These are phyloP conservation scores for Boletus sp. DNA, from an alignment of 768 basidiomycete species.

Conservation along the genomic window DNA sequence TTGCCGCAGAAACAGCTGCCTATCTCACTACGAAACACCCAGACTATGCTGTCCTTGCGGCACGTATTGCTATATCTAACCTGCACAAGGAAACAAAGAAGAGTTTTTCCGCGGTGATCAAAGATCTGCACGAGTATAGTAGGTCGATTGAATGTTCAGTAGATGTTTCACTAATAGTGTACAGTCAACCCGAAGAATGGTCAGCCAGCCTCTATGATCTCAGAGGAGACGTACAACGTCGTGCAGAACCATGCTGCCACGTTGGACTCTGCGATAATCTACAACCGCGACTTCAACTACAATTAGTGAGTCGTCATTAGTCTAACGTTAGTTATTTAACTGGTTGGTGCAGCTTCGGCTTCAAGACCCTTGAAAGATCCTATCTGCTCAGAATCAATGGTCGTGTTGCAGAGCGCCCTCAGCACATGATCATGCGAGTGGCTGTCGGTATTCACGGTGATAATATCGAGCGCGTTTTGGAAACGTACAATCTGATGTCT, in stretches of 20 bases:
- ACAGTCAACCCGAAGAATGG: slow-evolving; percentile 95
- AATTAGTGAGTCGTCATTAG: slow-evolving; percentile 62
- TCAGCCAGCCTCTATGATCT: slow-evolving; percentile 84
- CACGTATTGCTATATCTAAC: slow-evolving; percentile 97
- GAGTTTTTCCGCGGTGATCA: slow-evolving; percentile 88
- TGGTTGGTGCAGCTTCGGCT: slow-evolving; percentile 72
- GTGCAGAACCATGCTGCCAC: slow-evolving; percentile 77
- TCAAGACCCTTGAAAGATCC: slow-evolving; percentile 98
- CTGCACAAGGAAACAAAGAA: slow-evolving; percentile 99
- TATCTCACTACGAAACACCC: slow-evolving; percentile 96
- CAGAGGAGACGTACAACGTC: slow-evolving; percentile 77
- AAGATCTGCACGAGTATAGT: slow-evolving; percentile 89
- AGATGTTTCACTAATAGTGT: background rate
- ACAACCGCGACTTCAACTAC: slow-evolving; percentile 97
- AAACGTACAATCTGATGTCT: slow-evolving; percentile 96
- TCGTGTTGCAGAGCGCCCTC: slow-evolving; percentile 93
- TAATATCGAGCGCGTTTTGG: slow-evolving; percentile 83
- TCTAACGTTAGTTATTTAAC: background rate
- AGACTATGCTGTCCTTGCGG: slow-evolving; percentile 97
- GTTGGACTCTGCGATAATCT: slow-evolving; percentile 94
- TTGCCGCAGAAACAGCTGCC: slow-evolving; percentile 95
- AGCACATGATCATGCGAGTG: slow-evolving; percentile 99
- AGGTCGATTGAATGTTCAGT: slow-evolving; percentile 19
- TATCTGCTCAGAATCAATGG: slow-evolving; percentile 94
- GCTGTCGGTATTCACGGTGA: slow-evolving; percentile 93